Conservation (phyloP, 306 rosid genomes). For the Cyamopsis tetragonoloba region DNA sequence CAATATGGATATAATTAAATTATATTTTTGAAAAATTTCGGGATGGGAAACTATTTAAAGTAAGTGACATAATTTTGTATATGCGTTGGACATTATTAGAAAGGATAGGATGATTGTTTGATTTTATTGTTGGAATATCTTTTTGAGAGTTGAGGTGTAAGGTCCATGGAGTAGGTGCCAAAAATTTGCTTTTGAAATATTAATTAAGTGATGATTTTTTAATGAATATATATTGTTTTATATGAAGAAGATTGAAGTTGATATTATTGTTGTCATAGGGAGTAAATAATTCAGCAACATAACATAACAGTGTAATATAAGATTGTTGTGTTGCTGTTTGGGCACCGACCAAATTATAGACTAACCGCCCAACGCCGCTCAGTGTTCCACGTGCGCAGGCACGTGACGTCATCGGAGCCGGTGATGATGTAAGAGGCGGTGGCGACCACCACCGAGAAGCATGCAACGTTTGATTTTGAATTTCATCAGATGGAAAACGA, state of each 20-base stretch:
- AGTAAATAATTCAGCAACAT: not conserved
- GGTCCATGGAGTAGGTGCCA: slow-evolving; percentile 25
- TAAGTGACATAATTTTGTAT: no score
- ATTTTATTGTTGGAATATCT: not conserved
- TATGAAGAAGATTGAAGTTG: slow-evolving; percentile 28
- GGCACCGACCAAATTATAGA: slow-evolving; percentile 24
- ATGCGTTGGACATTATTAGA: no score
- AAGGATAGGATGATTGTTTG: not conserved
- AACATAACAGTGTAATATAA: not conserved
- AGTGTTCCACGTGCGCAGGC: slow-evolving; percentile 17
- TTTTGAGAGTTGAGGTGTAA: no score
- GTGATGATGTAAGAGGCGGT: slow-evolving; percentile 8
- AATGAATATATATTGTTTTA: slow-evolving; percentile 14
- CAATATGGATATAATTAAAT: no score
- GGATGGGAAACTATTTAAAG: no score
- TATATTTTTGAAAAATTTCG: no score
- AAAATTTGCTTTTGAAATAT: slow-evolving; percentile 24
- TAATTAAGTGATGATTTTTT: not conserved
- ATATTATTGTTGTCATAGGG: not conserved
- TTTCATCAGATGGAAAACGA: not conserved
- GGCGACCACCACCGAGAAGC: slow-evolving; percentile 1
- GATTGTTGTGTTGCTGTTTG: slow-evolving; percentile 1
- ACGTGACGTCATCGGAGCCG: not conserved
- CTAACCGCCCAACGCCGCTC: slow-evolving; percentile 33
- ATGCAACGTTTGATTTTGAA: not conserved